phyloP scores from a whole-genome alignment of 495 filamentous ascomycete species.

The Hyaloscypha variabilis region DNA sequence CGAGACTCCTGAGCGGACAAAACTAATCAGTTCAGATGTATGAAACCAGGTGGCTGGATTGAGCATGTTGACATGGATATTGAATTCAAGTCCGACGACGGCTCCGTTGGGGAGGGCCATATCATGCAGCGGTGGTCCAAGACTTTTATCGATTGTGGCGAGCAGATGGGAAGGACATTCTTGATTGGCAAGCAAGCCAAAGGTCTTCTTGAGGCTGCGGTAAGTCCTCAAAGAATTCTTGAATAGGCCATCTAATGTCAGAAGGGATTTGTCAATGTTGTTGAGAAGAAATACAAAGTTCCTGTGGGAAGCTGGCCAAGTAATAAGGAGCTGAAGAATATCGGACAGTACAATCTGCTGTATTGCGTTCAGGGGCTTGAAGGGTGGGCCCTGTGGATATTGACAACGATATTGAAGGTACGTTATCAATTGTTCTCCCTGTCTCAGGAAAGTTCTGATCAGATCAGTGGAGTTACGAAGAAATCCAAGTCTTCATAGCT shows the following conservation, averaged over 20 bases:
- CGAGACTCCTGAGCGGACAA: too few species aligned
- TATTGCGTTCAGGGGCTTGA: not conserved
- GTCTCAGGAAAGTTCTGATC: too few species aligned
- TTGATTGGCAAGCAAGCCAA: conserved; percentile 30
- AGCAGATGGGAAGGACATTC: conserved; percentile 50
- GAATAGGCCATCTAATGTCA: conserved; percentile 19
- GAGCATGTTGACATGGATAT: conserved; percentile 53
- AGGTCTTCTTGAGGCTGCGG: conserved; percentile 38
- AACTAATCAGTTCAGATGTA: not conserved
- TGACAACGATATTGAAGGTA: conserved; percentile 7
- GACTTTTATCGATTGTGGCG: conserved; percentile 46
- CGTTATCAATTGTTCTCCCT: too few species aligned
- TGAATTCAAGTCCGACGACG: conserved; percentile 50
- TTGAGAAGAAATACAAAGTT: conserved; percentile 45
- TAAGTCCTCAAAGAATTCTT: not conserved
- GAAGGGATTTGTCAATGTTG: conserved; percentile 46
- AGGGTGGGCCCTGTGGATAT: not conserved
- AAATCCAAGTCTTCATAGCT: conserved; percentile 1
- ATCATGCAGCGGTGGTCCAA: conserved; percentile 48
- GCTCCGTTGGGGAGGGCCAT: conserved; percentile 39
- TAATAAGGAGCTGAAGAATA: conserved; percentile 48
- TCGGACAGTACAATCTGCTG: conserved; percentile 36
- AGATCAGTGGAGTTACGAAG: not conserved
- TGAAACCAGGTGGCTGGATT: conserved; percentile 50
- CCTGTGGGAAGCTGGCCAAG: conserved; percentile 55